Evolutionary conservation across 1,284 basidiomycete species (phyloP).

Genomic region (Ganoderma lucidum): DNA sequence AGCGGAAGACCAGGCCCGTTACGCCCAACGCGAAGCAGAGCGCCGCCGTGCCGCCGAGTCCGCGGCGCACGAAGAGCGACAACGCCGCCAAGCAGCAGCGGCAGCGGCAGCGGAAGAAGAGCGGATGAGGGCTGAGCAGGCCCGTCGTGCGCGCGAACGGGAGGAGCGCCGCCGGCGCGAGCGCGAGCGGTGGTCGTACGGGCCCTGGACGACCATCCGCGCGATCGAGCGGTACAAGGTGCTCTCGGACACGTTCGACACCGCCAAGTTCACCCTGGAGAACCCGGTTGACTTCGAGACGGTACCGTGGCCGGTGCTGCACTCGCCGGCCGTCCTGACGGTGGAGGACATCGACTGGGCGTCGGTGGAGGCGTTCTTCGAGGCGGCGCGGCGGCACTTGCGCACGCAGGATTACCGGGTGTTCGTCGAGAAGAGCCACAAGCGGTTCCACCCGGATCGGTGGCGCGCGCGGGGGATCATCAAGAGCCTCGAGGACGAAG

Average conservation of each 20-base stretch:
- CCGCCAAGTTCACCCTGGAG: slow-evolving; percentile 57
- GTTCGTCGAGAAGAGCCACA: slow-evolving; percentile 73
- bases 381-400: slow-evolving; percentile 56
- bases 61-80: slow-evolving; percentile 28
- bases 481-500: slow-evolving; percentile 58
- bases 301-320: slow-evolving; percentile 77
- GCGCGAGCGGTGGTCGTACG: slow-evolving; percentile 58
- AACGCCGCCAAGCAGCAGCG: slow-evolving; percentile 42
- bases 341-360: slow-evolving; percentile 74
- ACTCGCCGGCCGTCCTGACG: slow-evolving; percentile 55
- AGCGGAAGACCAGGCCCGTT: slow-evolving; percentile 52
- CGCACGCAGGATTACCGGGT: slow-evolving; percentile 64
- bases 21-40: slow-evolving; percentile 45
- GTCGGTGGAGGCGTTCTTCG: slow-evolving; percentile 76
- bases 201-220: slow-evolving; percentile 63
- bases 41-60: slow-evolving; percentile 47
- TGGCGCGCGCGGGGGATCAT: slow-evolving; percentile 66
- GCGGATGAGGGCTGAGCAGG: slow-evolving; percentile 39
- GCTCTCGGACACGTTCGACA: slow-evolving; percentile 69
- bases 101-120: slow-evolving; percentile 39
- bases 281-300: slow-evolving; percentile 62
- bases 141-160: slow-evolving; percentile 42
- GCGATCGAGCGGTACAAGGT: slow-evolving; percentile 72
- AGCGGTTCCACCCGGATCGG: slow-evolving; percentile 73
- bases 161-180: slow-evolving; percentile 45